Evolutionary conservation across 2,329 filamentous ascomycete species (phyloP).

Genomic region (Microsporum audouinii): DNA sequence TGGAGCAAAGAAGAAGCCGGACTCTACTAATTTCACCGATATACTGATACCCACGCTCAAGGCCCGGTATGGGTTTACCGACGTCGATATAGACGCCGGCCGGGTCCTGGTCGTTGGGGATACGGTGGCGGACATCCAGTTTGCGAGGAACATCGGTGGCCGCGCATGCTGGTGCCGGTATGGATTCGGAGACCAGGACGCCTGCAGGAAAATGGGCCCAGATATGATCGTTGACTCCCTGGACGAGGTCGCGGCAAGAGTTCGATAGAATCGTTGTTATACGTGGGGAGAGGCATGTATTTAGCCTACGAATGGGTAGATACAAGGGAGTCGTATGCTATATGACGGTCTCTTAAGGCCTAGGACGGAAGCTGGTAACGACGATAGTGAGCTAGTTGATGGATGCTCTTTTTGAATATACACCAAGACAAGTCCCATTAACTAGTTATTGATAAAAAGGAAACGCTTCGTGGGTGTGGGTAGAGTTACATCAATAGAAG

Average conservation of each 20-base stretch:
- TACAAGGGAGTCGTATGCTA: background rate
- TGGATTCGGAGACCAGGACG: conserved; percentile 9
- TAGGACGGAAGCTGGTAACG: background rate
- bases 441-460: background rate
- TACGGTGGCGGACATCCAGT: conserved; percentile 11
- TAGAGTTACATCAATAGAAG: background rate
- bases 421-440: background rate
- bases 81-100: background rate
- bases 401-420: background rate
- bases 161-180: conserved; percentile 10
- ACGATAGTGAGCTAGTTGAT: background rate
- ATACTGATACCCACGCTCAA: conserved; percentile 8
- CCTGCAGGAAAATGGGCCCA: conserved; percentile 5
- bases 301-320: background rate
- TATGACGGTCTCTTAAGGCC: background rate
- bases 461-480: background rate
- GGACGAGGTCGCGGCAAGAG: background rate
- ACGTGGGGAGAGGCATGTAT: background rate
- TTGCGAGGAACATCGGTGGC: conserved; percentile 8
- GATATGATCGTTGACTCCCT: conserved; percentile 8
- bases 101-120: conserved; percentile 9
- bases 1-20: conserved; percentile 7
- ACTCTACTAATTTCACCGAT: conserved; percentile 9
- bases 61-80: background rate
- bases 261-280: background rate